Base-by-base conservation (phyloP, 768 basidiomycete species). In the Mycena haematopus region DNA sequence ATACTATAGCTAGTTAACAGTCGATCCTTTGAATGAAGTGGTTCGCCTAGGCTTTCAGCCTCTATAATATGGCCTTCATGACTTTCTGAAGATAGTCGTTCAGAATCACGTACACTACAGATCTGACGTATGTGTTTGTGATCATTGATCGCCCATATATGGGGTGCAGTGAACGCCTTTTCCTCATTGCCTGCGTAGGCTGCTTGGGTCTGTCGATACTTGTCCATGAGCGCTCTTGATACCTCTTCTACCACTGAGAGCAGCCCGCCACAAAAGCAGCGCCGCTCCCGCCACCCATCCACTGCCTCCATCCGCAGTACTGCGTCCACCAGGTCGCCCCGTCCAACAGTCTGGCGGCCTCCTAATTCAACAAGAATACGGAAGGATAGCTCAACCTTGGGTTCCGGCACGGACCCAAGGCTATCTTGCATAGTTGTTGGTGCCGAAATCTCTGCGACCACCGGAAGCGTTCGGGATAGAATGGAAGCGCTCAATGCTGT, bases 291-390 rank as follows among this genome's bases (percentile, higher is more conserved):
- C 14, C 54, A 67, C 38, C 55, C 66, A 21, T 63, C 62, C 9
- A 63, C 57, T n/a, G 27, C 65, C 11, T 67, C 66, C 6, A 58
- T 67, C 21, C 66, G 66, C 17, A 57, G 55, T 35, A 61, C 62
- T 36, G 66, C 62, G 19, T 67, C 66, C 3, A 57, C 51, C 46
- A 59, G 62, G 42, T 62, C 61, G 0, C 61, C 65, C 24, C 65
- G 61, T 6, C 66, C 66, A 19, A 58, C 29, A 22, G 62, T 67
- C 45, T 67, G 66, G 66, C 58, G 60, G n/a, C 27, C 61, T 56
- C 60, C 61, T 17, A 63, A 63, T 60, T 27, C 62, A 14, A 40
- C 58, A 33, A 63, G 62, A 49, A 44, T 47, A 31, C 45, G 65
- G 49, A 63, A 56, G 24, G 55, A 60, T 40, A 65, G 65, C 33